Percentiles rank a stretch among this genome's conserved stretches.
Evolutionary conservation across 1,139 yeast species (phyloP).

Genomic region (Williopsis jadinii): DNA sequence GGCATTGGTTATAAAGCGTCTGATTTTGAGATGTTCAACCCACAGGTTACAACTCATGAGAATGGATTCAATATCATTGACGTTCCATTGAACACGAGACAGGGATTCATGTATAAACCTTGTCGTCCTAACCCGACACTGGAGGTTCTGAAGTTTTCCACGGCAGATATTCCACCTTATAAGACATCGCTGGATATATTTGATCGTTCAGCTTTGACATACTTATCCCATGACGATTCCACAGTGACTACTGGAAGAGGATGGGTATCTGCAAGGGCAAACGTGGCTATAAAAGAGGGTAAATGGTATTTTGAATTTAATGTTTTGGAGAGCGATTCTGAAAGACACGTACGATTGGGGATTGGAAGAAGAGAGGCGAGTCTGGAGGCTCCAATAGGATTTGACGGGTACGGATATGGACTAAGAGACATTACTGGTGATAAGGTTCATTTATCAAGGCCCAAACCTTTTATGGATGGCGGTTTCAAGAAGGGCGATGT

Average conservation of each 20-base stretch:
- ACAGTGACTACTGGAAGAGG: conserved; percentile 57
- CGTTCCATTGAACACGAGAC: conserved; percentile 60
- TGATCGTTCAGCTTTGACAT: conserved; percentile 62
- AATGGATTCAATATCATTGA: conserved; percentile 50
- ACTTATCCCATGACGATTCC: conserved; percentile 36
- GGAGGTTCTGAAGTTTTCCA: conserved; percentile 55
- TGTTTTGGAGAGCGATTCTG: conserved; percentile 41
- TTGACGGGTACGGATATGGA: conserved; percentile 92
- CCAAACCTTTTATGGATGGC: conserved; percentile 42
- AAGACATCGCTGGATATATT: conserved; percentile 56
- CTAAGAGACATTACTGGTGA: conserved; percentile 79
- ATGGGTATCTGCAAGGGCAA: conserved; percentile 76
- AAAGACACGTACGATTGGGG: conserved; percentile 71
- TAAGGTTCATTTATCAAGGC: conserved; percentile 68
- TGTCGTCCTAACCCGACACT: conserved; percentile 68
- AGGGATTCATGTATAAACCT: conserved; percentile 78
- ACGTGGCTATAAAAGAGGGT: conserved; percentile 75
- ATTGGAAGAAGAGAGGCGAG: conserved; percentile 80
- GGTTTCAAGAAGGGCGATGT: conserved; percentile 73
- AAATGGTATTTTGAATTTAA: conserved; percentile 71
- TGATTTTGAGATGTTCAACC: conserved; percentile 25
- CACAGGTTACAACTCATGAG: conserved; percentile 7
- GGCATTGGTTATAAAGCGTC: conserved; percentile 31
- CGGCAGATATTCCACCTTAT: conserved; percentile 71
- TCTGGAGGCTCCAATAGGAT: conserved; percentile 93